These are phyloP conservation scores for Serendipita sp. DNA, from an alignment of 768 basidiomycete genomes.

Conservation along the genomic window DNA sequence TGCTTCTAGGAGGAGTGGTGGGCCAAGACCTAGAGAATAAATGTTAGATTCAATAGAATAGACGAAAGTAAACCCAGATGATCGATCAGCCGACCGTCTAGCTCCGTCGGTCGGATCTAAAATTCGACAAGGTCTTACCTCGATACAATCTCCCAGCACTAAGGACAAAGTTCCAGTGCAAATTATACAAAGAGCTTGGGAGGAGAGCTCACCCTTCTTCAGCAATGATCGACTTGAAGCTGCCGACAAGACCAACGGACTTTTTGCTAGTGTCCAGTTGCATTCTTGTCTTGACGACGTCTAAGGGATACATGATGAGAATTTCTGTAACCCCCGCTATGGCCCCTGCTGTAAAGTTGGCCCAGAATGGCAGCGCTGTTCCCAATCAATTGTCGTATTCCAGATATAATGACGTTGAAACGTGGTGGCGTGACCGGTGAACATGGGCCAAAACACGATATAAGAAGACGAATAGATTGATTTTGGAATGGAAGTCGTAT, in stretches of 20 bases:
- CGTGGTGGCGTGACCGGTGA: background rate
- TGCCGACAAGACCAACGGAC: conserved; percentile 62
- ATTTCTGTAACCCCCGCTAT: conserved; percentile 66
- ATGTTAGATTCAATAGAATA: background rate
- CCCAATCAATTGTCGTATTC: background rate
- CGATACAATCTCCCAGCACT: conserved; percentile 77
- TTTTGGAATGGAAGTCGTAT: background rate
- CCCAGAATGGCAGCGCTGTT: conserved; percentile 64
- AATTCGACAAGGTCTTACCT: conserved; percentile 28
- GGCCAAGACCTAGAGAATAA: conserved; percentile 53
- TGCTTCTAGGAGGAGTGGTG: conserved; percentile 87
- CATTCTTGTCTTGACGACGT: conserved; percentile 96
- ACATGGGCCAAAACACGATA: background rate
- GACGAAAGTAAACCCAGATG: background rate
- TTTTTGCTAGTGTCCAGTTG: conserved; percentile 82
- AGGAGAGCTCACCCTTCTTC: conserved; percentile 64
- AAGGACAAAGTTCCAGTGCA: conserved; percentile 8
- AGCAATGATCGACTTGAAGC: conserved; percentile 64
- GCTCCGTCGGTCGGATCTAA: background rate
- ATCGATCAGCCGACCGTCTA: background rate
- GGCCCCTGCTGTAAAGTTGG: conserved; percentile 89
- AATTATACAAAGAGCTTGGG: conserved; percentile 13
- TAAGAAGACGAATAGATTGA: background rate
- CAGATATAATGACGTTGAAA: background rate
- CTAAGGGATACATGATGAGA: conserved; percentile 72